A percentile compares a stretch with the other conserved stretches of the same genome.
phyloP scores from a whole-genome alignment of 108 stramenopile species.

The Pseudonitzschia pungens region DNA sequence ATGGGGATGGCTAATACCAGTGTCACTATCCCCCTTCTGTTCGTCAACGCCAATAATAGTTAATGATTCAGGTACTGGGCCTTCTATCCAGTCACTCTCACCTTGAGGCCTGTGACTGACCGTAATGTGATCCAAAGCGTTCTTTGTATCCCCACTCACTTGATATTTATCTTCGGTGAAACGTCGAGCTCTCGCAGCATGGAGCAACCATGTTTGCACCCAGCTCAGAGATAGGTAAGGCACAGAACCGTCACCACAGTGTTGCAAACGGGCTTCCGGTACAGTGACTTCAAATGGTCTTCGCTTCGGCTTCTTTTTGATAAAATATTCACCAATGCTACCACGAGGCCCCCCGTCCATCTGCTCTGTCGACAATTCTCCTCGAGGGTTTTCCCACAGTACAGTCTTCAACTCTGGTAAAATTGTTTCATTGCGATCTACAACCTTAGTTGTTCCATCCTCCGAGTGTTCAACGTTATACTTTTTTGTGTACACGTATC shows the following conservation, averaged over 20 bases:
- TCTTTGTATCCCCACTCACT: constrained; percentile 19
- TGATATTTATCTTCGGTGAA: constrained; percentile 49
- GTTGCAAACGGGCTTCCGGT: constrained; percentile 21
- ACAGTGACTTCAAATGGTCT: constrained; percentile 30
- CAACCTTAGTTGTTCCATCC: constrained; percentile 23
- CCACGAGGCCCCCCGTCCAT: constrained; percentile 21
- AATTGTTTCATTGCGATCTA: constrained; percentile 12
- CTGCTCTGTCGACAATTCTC: constrained; percentile 25
- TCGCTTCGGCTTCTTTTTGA: constrained; percentile 58
- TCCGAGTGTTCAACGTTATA: constrained; percentile 36
- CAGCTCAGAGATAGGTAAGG: constrained; percentile 78
- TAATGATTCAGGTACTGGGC: constrained; percentile 45
- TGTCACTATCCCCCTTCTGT: constrained; percentile 46
- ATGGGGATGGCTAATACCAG: constrained; percentile 74
- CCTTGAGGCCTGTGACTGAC: constrained; percentile 77
- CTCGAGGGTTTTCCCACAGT: constrained; percentile 66
- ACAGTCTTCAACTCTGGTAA: constrained; percentile 48
- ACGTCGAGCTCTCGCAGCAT: constrained; percentile 73
- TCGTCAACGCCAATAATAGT: constrained; percentile 26
- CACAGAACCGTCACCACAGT: constrained; percentile 86
- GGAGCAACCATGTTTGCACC: constrained; percentile 87
- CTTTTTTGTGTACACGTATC: constrained; percentile 58
- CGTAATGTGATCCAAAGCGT: constrained; percentile 68
- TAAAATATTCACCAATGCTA: constrained; percentile 36
- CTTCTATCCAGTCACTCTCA: constrained; percentile 74